Evolutionary conservation across 305 asterid species (phyloP).

Genomic region (Fraxinus xanthoxyloides): DNA sequence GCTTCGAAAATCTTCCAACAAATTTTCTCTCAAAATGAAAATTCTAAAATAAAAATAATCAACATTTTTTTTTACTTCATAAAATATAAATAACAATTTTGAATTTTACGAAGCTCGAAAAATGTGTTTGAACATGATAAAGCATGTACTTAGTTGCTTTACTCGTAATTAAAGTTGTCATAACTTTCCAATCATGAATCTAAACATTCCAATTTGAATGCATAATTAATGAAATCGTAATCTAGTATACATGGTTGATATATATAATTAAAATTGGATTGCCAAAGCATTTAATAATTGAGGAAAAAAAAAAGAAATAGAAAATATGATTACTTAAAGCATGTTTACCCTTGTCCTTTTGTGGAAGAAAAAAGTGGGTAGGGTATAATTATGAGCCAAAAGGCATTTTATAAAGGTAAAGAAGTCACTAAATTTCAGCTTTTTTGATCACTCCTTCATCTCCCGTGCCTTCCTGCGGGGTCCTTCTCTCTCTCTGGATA

Average conservation of each 20-base stretch:
- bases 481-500: constrained; percentile 27
- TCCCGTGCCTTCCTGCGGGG: constrained; percentile 51
- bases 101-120: neutral
- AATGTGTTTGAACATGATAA: constrained; percentile 5
- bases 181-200: constrained; percentile 47
- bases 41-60: neutral
- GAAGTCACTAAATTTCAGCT: constrained; percentile 50
- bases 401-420: constrained; percentile 26
- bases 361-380: constrained; percentile 32
- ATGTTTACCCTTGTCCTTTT: constrained; percentile 43
- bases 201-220: constrained; percentile 27
- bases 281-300: neutral
- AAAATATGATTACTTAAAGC: constrained; percentile 32
- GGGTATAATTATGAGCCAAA: constrained; percentile 23
- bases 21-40: neutral
- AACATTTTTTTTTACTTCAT: neutral
- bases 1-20: neutral
- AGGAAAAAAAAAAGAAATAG: neutral
- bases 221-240: constrained; percentile 33
- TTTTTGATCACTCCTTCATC: constrained; percentile 50
- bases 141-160: constrained; percentile 23
- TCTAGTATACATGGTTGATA: constrained; percentile 24
- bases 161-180: constrained; percentile 29
- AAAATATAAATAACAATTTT: neutral
- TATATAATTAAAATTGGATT: neutral